Base-by-base conservation (phyloP, 1,139 yeast species). In the Kurtzmaniella quercitrusa region DNA sequence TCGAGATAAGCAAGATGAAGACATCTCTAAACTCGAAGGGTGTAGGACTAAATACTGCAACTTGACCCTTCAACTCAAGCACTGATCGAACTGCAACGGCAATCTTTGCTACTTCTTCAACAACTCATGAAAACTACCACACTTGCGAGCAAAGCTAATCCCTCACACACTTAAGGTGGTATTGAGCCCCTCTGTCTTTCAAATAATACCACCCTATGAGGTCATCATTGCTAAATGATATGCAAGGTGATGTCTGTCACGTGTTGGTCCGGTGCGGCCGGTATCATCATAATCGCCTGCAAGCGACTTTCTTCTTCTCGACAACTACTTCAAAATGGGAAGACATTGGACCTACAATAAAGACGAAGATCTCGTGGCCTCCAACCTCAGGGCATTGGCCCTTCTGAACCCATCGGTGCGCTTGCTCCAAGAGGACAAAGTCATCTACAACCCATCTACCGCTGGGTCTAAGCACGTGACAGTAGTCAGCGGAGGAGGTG, bases 401-500 rank as follows among this genome's bases (percentile, higher is more conserved):
- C 73, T 78, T n/a, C 63, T 84, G 34, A 84, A 86, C 51, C 95
- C 95, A 0, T 69, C 78, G 31, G 59, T 88, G 39, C 70, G 75
- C 11, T 65, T 85, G 37, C 77, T 87, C 44, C 83, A 82, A 24
- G 68, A 77, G 8, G 94, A 88, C 57, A 80, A 80, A 51, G 85
- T 88, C 2, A 78, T 88, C 11, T 85, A 73, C 66, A 68, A 69
- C 45, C 63, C 72, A 5, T 47, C 58, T 39, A 58, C 70, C 2
- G 59, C 67, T 36, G 58, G 70, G 17, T 44, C 58, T n/a, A 63
- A 66, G 24, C 82, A 85, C 55, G 84, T 90, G 39, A 77, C 89
- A 3, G 56, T 91, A 43, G 68, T 91, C 23, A 82, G 96, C 39
- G 96, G 97, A 46, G 98, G 98, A 44, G 98, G 98, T 25, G 82